A percentile compares a stretch with the other conserved stretches of the same genome.
phyloP scores from a whole-genome alignment of 179 eudicot species.

The Drosera spatulata region DNA sequence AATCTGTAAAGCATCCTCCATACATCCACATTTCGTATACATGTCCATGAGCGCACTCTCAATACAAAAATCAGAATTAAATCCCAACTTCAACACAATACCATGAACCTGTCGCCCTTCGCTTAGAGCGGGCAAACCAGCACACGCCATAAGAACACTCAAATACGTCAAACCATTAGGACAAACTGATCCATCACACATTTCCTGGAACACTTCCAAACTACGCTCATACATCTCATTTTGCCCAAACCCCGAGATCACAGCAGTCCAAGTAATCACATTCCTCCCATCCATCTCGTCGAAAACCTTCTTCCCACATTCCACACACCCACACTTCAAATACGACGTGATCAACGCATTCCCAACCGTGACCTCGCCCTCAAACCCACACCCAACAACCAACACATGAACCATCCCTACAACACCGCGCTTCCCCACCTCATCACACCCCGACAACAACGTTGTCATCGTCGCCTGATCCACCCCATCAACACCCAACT shows the following conservation, averaged over 20 bases:
- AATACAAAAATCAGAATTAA: slow-evolving; percentile 51
- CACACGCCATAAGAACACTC: slow-evolving; percentile 58
- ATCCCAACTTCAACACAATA: slow-evolving; percentile 49
- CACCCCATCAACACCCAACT: slow-evolving; percentile 21
- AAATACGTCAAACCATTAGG: slow-evolving; percentile 69
- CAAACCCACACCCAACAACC: slow-evolving; percentile 47
- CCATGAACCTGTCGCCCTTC: slow-evolving; percentile 69
- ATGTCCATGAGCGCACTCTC: slow-evolving; percentile 92
- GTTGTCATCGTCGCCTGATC: slow-evolving; percentile 80
- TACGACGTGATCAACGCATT: slow-evolving; percentile 76
- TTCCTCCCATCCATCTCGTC: slow-evolving; percentile 51
- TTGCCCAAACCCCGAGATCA: slow-evolving; percentile 64
- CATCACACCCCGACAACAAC: slow-evolving; percentile 47
- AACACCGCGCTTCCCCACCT: slow-evolving; percentile 14
- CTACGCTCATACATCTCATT: slow-evolving; percentile 39
- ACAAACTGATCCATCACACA: slow-evolving; percentile 39
- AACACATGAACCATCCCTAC: slow-evolving; percentile 51
- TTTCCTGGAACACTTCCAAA: slow-evolving; percentile 41
- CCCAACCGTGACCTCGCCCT: slow-evolving; percentile 39
- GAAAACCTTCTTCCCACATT: slow-evolving; percentile 44
- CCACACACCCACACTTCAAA: slow-evolving; percentile 34
- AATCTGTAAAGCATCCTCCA: slow-evolving; percentile 55
- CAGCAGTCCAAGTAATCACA: slow-evolving; percentile 90
- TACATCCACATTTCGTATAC: slow-evolving; percentile 72
- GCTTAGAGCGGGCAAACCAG: slow-evolving; percentile 49